These are phyloP conservation scores for Lenzites betulinus DNA, from an alignment of 768 basidiomycete species.

Conservation along the genomic window DNA sequence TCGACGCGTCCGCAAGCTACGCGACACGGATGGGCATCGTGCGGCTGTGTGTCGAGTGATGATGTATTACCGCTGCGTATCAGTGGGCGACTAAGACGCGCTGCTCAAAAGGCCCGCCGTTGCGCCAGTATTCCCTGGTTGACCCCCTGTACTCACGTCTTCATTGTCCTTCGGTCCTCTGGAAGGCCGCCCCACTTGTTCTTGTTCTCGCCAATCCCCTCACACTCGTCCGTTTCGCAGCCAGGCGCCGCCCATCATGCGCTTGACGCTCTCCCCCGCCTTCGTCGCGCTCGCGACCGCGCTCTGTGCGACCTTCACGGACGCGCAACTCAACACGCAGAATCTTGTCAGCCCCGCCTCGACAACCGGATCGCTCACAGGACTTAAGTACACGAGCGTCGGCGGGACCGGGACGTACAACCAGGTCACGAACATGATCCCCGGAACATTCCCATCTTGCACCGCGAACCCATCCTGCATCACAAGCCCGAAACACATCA, in stretches of 20 bases:
- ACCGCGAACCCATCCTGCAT: slow-evolving; percentile 27
- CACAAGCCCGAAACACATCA: slow-evolving; percentile 22
- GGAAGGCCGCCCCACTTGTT: not conserved
- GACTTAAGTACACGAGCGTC: slow-evolving; percentile 28
- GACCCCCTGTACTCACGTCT: not conserved
- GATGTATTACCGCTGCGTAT: slow-evolving; percentile 13
- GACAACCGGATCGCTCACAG: slow-evolving; percentile 26
- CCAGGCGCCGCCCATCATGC: slow-evolving; percentile 10
- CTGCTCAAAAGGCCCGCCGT: slow-evolving; percentile 2
- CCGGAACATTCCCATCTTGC: slow-evolving; percentile 28
- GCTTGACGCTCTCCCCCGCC: not conserved
- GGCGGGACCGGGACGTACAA: slow-evolving; percentile 29
- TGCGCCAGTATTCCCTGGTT: not conserved
- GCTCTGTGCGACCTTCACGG: not conserved
- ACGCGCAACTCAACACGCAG: slow-evolving; percentile 8
- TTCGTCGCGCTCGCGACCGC: not conserved
- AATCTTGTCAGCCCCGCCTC: slow-evolving; percentile 18
- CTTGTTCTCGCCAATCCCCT: not conserved
- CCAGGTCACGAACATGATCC: slow-evolving; percentile 30
- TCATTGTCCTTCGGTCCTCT: slow-evolving; percentile 9
- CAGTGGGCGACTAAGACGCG: not conserved
- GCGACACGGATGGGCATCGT: slow-evolving; percentile 5
- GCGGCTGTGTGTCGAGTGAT: slow-evolving; percentile 7
- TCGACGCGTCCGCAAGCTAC: not conserved
- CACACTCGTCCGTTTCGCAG: not conserved